phyloP scores from a whole-genome alignment of 768 basidiomycete genomes.

The Dacryopinax spathularia region DNA sequence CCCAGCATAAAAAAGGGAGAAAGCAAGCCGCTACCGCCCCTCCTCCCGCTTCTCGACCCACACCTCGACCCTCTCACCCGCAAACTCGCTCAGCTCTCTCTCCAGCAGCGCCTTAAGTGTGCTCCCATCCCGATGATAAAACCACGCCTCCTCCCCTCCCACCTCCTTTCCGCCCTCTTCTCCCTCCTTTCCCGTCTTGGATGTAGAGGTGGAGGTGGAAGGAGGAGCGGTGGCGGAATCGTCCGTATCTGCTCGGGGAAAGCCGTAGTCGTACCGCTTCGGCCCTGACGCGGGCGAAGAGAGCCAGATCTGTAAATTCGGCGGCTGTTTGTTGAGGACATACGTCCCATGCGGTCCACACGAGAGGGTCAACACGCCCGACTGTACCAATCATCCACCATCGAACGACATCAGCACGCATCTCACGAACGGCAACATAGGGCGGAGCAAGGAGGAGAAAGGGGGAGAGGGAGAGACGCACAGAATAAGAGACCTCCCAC shows the following conservation, averaged over 20 bases:
- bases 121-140: slow-evolving; percentile 55
- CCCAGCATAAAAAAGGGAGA: no score
- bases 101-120: slow-evolving; percentile 50
- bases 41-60: neutral
- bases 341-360: slow-evolving; percentile 63
- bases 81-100: slow-evolving; percentile 40
- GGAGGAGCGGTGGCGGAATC: neutral
- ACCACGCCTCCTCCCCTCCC: slow-evolving; percentile 36
- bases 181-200: neutral
- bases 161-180: neutral
- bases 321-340: slow-evolving; percentile 94
- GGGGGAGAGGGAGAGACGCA: slow-evolving; percentile 26
- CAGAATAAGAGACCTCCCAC: slow-evolving; percentile 82
- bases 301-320: slow-evolving; percentile 94
- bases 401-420: neutral
- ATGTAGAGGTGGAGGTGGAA: neutral
- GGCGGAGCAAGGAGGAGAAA: neutral
- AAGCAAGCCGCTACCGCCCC: neutral
- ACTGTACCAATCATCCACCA: slow-evolving; percentile 32
- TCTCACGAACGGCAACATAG: neutral
- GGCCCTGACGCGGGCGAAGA: slow-evolving; percentile 81
- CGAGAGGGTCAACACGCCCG: slow-evolving; percentile 80
- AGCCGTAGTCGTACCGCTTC: slow-evolving; percentile 69
- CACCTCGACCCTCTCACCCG: neutral
- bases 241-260: neutral